Evolutionary conservation across 2,329 filamentous ascomycete genomes (phyloP), one percentile per base, ranked within the genome.

Genomic region (Aspergillus novofumigatus): DNA sequence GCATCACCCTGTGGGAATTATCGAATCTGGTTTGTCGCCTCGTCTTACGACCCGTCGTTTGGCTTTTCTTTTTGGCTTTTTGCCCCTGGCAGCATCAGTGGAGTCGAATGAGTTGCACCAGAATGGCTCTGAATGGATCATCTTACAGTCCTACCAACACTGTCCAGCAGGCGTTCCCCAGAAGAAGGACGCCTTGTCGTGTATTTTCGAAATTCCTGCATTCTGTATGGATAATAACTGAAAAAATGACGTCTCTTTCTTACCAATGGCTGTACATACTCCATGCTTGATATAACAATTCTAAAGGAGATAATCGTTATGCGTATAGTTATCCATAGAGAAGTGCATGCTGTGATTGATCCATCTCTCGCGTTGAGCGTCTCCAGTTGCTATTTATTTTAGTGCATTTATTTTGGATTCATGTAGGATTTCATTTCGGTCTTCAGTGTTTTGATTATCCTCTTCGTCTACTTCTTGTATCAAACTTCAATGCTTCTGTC

Each of bases 21-120:
- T 53, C 54, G 44, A 47, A 54, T 59, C 63, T 52, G 56, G 62
- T 64, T 65, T 60, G 60, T 56, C 56, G 63, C 60, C 63, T 65
- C 59, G 56, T 61, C 59, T 64, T 60, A 51, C 54, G 25, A 26
- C 29, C 51, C 26, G 20, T 49, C 17, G 29, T 54, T 51, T 48
- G 38, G 35, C 45, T 52, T 53, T 45, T 20, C 42, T 44, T 53
- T 53, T 53, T 23, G 23, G 6, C 26, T 53, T 47, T 51, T 58
- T 58, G 57, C 57, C 62, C 56, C 56, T 62, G 58, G 51, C 55
- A 54, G 58, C 32, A 41, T 47, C 56, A 23, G 60, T 60, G 54
- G 54, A 57, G 25, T 49, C 20, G 26, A 47, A 29, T 44, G 45
- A 51, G 38, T 20, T 23, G 23, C 35, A 32, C 50, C 28, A n/a